phyloP scores from a whole-genome alignment of 2,329 filamentous ascomycete genomes.

The Pseudogymnoascus sp. region DNA sequence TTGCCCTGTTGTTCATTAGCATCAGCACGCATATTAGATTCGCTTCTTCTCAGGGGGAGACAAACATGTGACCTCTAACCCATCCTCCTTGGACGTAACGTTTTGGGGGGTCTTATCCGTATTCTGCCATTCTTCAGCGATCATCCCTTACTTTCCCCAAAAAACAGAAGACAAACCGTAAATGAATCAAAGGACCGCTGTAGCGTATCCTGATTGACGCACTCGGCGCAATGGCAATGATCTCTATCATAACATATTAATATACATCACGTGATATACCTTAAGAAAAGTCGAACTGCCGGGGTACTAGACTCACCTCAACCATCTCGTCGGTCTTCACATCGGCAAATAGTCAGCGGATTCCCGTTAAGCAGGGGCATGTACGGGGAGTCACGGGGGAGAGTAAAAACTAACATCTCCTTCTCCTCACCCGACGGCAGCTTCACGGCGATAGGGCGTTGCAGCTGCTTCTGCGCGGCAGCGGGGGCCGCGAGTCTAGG shows the following conservation, averaged over 20 bases:
- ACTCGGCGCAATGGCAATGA: slow-evolving; percentile 60
- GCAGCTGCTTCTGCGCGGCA: neutral
- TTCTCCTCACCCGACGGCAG: neutral
- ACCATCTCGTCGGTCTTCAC: neutral
- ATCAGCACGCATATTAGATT: slow-evolving; percentile 1
- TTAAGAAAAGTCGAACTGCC: neutral
- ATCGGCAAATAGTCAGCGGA: neutral
- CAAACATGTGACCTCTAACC: slow-evolving; percentile 44
- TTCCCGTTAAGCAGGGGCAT: neutral
- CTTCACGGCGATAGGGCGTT: neutral
- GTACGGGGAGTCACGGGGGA: neutral
- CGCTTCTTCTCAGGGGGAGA: slow-evolving; percentile 7
- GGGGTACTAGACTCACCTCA: neutral
- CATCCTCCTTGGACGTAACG: slow-evolving; percentile 28
- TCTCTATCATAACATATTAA: slow-evolving; percentile 37
- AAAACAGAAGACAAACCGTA: slow-evolving; percentile 35
- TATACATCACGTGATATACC: neutral
- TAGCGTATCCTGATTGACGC: slow-evolving; percentile 61
- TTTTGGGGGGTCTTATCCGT: slow-evolving; percentile 29
- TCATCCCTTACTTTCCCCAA: neutral
- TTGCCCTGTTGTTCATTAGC: slow-evolving; percentile 43
- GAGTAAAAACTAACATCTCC: neutral
- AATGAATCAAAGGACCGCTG: slow-evolving; percentile 64
- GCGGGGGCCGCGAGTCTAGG: neutral
- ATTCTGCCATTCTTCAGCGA: slow-evolving; percentile 28